These are phyloP conservation scores for Xylaria sp. DNA, from an alignment of 2,329 filamentous ascomycete species.

Conservation along the genomic window DNA sequence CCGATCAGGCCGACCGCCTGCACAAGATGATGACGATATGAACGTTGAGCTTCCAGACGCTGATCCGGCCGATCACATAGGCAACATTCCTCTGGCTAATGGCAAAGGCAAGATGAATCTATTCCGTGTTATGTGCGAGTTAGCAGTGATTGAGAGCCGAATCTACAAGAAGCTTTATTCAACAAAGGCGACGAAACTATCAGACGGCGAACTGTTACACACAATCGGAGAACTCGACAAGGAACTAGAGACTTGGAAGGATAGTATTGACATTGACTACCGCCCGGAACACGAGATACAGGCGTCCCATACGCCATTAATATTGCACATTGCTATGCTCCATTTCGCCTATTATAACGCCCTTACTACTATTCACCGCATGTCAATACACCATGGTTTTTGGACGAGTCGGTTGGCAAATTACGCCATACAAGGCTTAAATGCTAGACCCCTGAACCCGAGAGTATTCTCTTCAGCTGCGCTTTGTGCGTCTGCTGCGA, in stretches of 20 bases:
- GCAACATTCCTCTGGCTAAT: conserved; percentile 90
- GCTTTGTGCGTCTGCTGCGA: conserved; percentile 89
- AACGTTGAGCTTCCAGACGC: conserved; percentile 95
- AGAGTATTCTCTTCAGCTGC: conserved; percentile 94
- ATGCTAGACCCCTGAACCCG: conserved; percentile 89
- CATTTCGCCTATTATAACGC: conserved; percentile 99
- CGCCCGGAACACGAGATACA: conserved; percentile 97
- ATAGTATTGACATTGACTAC: conserved; percentile 93
- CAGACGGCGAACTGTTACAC: conserved; percentile 91
- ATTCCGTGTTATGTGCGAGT: conserved; percentile 91
- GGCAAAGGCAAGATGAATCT: conserved; percentile 94
- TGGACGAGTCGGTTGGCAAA: conserved; percentile 97
- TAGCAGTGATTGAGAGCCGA: conserved; percentile 90
- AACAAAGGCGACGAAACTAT: conserved; percentile 89
- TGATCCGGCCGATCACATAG: conserved; percentile 90
- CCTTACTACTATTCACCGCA: conserved; percentile 95
- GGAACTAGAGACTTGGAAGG: conserved; percentile 94
- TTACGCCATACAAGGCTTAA: conserved; percentile 93
- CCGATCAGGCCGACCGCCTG: conserved; percentile 68
- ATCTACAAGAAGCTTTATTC: conserved; percentile 96
- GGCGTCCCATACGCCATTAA: conserved; percentile 89
- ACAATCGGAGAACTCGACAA: conserved; percentile 95
- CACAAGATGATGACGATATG: conserved; percentile 79
- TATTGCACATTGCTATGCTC: conserved; percentile 91
- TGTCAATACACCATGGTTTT: conserved; percentile 97